Evolutionary conservation across 192 early-diverging fungal genomes (phyloP), one percentile per base, ranked within the genome.

Genomic region (Globomyces pollinis-pini): DNA sequence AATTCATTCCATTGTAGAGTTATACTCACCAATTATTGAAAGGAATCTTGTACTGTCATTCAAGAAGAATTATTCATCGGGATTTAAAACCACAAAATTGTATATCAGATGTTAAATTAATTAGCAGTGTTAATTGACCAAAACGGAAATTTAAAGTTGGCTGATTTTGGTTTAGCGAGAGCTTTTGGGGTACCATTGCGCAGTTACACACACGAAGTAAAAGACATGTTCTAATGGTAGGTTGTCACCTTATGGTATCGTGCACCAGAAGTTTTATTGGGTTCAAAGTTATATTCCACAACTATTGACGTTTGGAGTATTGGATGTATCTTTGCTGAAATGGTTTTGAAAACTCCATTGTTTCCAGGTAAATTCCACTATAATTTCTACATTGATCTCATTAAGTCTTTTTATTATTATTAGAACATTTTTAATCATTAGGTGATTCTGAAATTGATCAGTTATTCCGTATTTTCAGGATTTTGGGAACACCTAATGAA

Each of bases 1-100:
- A n/a, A n/a, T n/a, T n/a, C n/a, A n/a, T n/a, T 24, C 53, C n/a
- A 65, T 26, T 30, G 21, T 64, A 91, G 92, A 92, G 91, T 73
- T 97, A 94, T 69, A 82, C 90, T 73, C 77, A 81, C 64, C 96
- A 99, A 71, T 74, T 99, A 9, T 57, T 93, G 61, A 80, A 83
- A 60, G 96, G 94, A 13, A 66, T 99, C 15, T 71, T 78, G 29
- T 96, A 86, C 75, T 97, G 94, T 63, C 96, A 99, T 70, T 80
- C 83, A 31, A 85, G 83, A 59, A 81, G 96, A n/a, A 89, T 96
- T 50, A 69, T 99, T 26, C 96, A 99, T 71, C 84, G 96, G 13
- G 96, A 99, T 66, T 73, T 99, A 41, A 99, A 99, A 60, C 96
- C 94, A n/a, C 93, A 97, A 73, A 99, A 99, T 68, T 60, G 68